Percentiles rank a stretch among this genome's conserved stretches.
phyloP scores from a whole-genome alignment of 2,329 filamentous ascomycete species.

The Gliomastix tumulicola region DNA sequence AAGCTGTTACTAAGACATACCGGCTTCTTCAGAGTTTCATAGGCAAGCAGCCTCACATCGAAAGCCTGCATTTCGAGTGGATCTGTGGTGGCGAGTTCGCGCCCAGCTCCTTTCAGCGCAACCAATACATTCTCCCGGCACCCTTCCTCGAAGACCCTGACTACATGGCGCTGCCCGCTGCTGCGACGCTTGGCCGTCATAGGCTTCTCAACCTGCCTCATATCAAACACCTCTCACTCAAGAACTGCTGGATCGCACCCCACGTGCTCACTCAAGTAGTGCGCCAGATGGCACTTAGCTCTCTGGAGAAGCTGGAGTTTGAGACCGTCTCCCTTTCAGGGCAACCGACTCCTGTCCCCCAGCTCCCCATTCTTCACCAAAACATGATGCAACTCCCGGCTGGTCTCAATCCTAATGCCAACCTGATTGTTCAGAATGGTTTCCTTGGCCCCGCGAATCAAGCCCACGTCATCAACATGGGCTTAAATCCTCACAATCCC shows the following conservation, averaged over 20 bases:
- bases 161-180: slow-evolving; percentile 18
- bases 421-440: neutral
- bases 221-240: slow-evolving; percentile 52
- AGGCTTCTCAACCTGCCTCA: slow-evolving; percentile 45
- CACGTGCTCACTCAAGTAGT: slow-evolving; percentile 46
- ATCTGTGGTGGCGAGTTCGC: slow-evolving; percentile 61
- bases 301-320: slow-evolving; percentile 47
- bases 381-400: neutral
- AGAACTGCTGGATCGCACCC: slow-evolving; percentile 64
- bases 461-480: neutral
- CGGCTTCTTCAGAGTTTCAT: slow-evolving; percentile 44
- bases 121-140: slow-evolving; percentile 55
- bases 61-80: slow-evolving; percentile 58
- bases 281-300: slow-evolving; percentile 33
- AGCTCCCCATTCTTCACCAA: slow-evolving; percentile 3
- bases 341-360: slow-evolving; percentile 18
- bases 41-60: slow-evolving; percentile 39
- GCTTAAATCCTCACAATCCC: neutral
- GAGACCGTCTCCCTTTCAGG: slow-evolving; percentile 60
- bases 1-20: slow-evolving; percentile 43
- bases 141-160: slow-evolving; percentile 36
- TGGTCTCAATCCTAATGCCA: neutral
- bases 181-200: slow-evolving; percentile 21
- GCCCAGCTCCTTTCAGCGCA: slow-evolving; percentile 52
- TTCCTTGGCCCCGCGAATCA: neutral